Conservation (phyloP, 805 yeast species). For the Blastobotrys chiropterorum region DNA sequence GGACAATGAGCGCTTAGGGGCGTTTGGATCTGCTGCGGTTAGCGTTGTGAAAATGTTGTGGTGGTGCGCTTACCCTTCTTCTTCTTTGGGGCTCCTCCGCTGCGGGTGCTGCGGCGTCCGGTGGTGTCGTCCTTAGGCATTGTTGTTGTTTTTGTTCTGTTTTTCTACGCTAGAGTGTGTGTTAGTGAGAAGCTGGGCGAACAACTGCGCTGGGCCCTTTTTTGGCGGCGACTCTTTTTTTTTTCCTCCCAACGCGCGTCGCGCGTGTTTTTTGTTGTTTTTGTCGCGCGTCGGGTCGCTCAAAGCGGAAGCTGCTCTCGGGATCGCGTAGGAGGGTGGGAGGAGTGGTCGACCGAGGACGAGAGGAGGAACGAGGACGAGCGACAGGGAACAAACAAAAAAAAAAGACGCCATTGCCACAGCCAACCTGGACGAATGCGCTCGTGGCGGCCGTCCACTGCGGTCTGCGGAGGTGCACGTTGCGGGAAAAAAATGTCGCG, state of each 20-base stretch:
- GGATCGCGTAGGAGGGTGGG: not conserved
- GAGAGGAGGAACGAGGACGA: not conserved
- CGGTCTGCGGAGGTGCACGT: not conserved
- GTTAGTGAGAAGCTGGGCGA: too few species aligned
- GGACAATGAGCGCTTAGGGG: conserved; percentile 97
- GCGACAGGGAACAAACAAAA: not conserved
- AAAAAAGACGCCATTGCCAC: not conserved
- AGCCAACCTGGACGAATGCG: too few species aligned
- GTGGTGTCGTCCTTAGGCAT: conserved; percentile 26
- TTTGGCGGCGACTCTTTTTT: not conserved
- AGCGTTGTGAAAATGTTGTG: too few species aligned
- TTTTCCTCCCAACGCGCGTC: not conserved
- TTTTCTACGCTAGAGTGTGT: too few species aligned
- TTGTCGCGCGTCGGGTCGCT: not conserved
- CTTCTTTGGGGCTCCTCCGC: conserved; percentile 19
- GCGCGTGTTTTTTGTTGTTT: not conserved
- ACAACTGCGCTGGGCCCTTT: not conserved
- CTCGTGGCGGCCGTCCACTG: too few species aligned
- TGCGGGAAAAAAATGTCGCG: not conserved
- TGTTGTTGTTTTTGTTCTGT: conserved; percentile 2
- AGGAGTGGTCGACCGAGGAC: too few species aligned
- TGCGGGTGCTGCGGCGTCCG: conserved; percentile 14
- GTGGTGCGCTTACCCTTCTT: conserved; percentile 11
- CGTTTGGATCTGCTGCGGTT: conserved; percentile 52
- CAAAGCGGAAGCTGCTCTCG: not conserved